Percentiles rank a stretch among this genome's conserved stretches.
These are phyloP conservation scores for Neurospora discreta DNA, from an alignment of 495 filamentous ascomycete species.

Conservation along the genomic window DNA sequence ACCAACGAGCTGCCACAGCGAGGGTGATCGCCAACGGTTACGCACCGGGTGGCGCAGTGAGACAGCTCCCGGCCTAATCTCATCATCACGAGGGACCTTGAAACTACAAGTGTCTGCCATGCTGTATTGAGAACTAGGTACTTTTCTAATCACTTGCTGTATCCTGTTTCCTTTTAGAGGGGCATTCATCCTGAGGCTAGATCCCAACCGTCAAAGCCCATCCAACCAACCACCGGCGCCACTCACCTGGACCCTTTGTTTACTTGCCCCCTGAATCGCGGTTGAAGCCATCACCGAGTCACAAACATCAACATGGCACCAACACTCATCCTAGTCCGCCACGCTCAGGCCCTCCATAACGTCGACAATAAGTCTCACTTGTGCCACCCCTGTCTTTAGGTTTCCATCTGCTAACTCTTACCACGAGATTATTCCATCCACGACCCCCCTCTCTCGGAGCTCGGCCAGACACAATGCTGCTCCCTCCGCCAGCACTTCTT, in stretches of 20 bases:
- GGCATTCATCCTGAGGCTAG: neutral
- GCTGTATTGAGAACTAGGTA: neutral
- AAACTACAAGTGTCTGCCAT: neutral
- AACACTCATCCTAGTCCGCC: constrained; percentile 47
- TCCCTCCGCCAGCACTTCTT: constrained; percentile 33
- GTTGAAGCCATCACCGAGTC: neutral
- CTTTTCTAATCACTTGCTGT: neutral
- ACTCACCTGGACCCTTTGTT: neutral
- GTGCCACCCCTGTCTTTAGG: neutral
- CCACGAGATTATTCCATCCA: constrained; percentile 40
- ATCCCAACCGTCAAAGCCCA: neutral
- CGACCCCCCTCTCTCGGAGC: constrained; percentile 45
- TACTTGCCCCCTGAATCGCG: neutral
- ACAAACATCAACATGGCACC: constrained; percentile 35
- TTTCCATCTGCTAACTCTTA: constrained; percentile 8
- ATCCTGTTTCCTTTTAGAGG: neutral
- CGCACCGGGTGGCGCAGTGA: neutral
- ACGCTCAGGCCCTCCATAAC: constrained; percentile 49
- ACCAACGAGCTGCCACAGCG: neutral
- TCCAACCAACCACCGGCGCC: neutral
- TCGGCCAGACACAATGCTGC: constrained; percentile 41
- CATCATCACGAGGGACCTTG: neutral
- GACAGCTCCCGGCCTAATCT: neutral
- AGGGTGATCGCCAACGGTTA: neutral
- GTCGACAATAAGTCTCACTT: constrained; percentile 25